Conservation (phyloP, 2,329 filamentous ascomycete species). For the Myriosclerotinia duriaeana region DNA sequence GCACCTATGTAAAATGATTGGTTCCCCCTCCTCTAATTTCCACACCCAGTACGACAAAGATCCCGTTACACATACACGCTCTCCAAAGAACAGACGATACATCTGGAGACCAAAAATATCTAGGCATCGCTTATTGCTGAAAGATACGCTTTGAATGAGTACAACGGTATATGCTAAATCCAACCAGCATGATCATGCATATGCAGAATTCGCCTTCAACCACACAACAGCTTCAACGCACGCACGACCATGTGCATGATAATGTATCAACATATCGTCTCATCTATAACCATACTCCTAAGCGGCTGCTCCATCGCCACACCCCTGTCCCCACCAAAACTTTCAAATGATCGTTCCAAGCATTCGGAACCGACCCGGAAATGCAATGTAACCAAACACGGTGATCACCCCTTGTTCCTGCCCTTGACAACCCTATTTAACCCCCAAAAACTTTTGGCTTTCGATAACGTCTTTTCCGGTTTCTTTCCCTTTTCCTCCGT, state of each 20-base stretch:
- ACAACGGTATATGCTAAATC: background rate
- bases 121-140: background rate
- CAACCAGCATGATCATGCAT: slow-evolving; percentile 14
- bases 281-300: background rate
- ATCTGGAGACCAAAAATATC: background rate
- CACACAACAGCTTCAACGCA: background rate
- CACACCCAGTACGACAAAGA: slow-evolving; percentile 1
- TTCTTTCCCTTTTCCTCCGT: slow-evolving; percentile 20
- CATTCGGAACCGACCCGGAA: slow-evolving; percentile 19
- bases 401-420: slow-evolving; percentile 7
- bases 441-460: slow-evolving; percentile 23
- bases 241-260: background rate
- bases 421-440: slow-evolving; percentile 19
- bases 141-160: background rate
- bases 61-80: slow-evolving; percentile 1
- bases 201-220: slow-evolving; percentile 2
- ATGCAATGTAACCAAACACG: slow-evolving; percentile 12
- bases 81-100: background rate
- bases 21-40: background rate
- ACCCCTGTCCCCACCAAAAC: background rate
- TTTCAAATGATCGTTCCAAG: slow-evolving; percentile 15
- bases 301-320: slow-evolving; percentile 2
- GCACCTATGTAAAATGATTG: background rate
- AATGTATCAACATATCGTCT: background rate
- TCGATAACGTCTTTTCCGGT: slow-evolving; percentile 21